Evolutionary conservation across 225 moss, liverwort and hornwort species (phyloP).

Genomic region (Climacium dendroides): DNA sequence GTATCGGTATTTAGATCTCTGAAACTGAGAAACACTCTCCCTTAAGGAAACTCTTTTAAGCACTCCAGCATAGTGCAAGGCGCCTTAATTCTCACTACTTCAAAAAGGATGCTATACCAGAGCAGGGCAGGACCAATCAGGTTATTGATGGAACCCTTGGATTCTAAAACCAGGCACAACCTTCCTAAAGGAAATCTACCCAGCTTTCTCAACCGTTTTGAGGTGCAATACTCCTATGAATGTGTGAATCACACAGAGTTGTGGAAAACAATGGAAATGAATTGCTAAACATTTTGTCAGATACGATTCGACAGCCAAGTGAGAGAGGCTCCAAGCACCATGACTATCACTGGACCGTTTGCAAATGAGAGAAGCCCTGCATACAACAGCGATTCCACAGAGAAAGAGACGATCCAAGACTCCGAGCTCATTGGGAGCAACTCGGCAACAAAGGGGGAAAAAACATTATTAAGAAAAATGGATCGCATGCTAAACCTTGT

Average conservation of each 20-base stretch:
- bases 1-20: background rate
- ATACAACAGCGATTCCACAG: background rate
- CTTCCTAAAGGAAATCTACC: background rate
- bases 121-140: background rate
- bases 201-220: background rate
- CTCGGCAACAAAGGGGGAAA: background rate
- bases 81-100: background rate
- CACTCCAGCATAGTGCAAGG: background rate
- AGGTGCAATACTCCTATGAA: background rate
- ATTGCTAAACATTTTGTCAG: background rate
- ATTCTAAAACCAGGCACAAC: background rate
- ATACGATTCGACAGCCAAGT: background rate
- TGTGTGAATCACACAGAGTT: background rate
- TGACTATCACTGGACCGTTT: constrained; percentile 6
- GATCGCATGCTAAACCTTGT: constrained; percentile 32
- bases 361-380: constrained; percentile 41
- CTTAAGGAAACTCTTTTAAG: background rate
- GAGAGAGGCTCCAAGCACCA: background rate
- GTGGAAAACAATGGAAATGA: background rate
- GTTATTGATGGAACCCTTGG: background rate
- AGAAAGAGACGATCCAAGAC: background rate
- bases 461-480: background rate
- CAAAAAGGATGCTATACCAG: background rate
- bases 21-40: background rate
- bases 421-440: background rate